phyloP scores from a whole-genome alignment of 768 basidiomycete species.

The Trichaptum fuscoviolaceum region DNA sequence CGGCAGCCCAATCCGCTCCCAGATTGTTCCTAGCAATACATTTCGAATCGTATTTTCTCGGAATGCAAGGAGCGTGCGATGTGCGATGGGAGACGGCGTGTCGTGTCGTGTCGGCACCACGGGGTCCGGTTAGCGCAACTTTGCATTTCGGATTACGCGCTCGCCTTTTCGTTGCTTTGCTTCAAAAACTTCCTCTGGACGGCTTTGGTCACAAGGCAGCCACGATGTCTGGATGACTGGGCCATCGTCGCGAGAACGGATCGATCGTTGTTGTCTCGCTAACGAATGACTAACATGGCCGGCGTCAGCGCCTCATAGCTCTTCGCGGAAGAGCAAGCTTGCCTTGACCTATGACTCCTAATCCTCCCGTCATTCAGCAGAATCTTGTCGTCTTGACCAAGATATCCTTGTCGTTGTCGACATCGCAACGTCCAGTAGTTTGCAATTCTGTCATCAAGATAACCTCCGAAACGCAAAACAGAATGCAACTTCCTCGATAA shows the following conservation, averaged over 20 bases:
- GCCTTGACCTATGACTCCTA: constrained; percentile 16
- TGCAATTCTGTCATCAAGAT: constrained; percentile 25
- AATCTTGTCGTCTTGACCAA: no score
- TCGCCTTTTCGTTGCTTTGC: neutral
- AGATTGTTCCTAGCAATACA: neutral
- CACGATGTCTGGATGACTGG: neutral
- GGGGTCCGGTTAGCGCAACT: neutral
- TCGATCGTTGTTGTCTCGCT: neutral
- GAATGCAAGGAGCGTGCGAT: neutral
- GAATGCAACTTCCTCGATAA: constrained; percentile 25
- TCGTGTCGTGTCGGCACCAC: neutral
- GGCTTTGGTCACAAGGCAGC: neutral
- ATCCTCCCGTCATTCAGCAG: constrained; percentile 19
- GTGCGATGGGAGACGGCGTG: neutral
- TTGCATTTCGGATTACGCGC: constrained; percentile 1
- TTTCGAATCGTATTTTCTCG: no score
- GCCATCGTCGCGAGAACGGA: neutral
- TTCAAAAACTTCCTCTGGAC: neutral
- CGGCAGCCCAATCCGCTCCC: no score
- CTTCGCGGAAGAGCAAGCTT: constrained; percentile 11
- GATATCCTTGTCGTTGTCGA: no score
- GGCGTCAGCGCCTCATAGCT: constrained; percentile 10
- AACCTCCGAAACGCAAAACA: constrained; percentile 21
- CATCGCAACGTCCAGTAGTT: constrained; percentile 18
- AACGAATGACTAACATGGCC: neutral